Conservation (phyloP, 2,329 filamentous ascomycete genomes). For the Aspergillus sp. region DNA sequence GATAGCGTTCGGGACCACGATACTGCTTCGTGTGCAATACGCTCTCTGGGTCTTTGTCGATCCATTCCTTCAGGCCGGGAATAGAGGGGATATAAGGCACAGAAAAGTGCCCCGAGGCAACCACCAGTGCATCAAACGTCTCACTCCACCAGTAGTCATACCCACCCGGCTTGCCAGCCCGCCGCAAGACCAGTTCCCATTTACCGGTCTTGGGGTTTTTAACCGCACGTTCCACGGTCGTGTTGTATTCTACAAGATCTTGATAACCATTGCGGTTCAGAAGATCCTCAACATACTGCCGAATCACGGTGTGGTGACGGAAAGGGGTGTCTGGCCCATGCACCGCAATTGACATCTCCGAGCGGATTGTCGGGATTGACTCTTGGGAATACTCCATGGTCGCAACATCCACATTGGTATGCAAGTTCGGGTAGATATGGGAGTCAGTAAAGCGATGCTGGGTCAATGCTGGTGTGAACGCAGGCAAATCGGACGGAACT, state of each 20-base stretch:
- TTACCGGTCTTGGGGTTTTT: constrained; percentile 52
- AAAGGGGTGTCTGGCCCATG: constrained; percentile 64
- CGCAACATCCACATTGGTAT: constrained; percentile 63
- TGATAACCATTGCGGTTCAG: constrained; percentile 57
- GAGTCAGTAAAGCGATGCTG: constrained; percentile 59
- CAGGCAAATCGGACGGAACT: constrained; percentile 53
- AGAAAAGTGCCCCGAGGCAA: constrained; percentile 63
- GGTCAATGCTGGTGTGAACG: constrained; percentile 44
- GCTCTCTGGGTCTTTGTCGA: constrained; percentile 39
- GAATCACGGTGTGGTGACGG: constrained; percentile 61
- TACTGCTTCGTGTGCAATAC: constrained; percentile 49
- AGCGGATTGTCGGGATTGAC: constrained; percentile 51
- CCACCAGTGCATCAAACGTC: constrained; percentile 62
- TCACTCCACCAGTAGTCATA: constrained; percentile 65
- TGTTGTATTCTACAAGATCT: constrained; percentile 50
- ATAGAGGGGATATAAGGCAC: constrained; percentile 56
- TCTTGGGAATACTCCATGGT: constrained; percentile 65
- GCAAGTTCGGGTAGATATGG: constrained; percentile 63
- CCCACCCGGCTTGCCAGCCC: constrained; percentile 29
- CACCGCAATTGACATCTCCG: constrained; percentile 45
- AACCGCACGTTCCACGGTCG: constrained; percentile 60
- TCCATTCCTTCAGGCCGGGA: constrained; percentile 45
- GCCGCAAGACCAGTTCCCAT: constrained; percentile 58
- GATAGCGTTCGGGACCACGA: constrained; percentile 41
- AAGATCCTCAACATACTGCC: constrained; percentile 59